Conservation (phyloP, 2,329 filamentous ascomycete genomes). For the Parafenestella ontariensis region DNA sequence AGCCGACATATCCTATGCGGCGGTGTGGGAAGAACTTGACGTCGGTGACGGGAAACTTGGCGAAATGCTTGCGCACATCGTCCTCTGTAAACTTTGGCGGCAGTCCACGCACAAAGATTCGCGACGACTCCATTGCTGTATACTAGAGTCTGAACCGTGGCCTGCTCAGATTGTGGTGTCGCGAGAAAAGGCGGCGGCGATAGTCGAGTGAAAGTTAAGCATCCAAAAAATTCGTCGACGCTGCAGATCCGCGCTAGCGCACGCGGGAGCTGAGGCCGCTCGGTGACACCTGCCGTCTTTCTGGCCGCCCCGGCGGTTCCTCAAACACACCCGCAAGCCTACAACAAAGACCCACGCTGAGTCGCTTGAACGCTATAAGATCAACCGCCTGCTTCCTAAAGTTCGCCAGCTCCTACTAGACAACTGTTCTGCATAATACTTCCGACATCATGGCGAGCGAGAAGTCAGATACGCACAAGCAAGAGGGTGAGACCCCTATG, state of each 20-base stretch:
- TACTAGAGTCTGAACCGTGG: conserved; percentile 10
- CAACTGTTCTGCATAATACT: neutral
- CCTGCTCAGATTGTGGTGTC: conserved; percentile 21
- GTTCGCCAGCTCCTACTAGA: neutral
- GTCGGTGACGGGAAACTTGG: conserved; percentile 82
- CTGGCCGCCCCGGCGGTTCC: conserved; percentile 13
- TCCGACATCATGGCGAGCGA: conserved; percentile 48
- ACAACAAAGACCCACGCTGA: conserved; percentile 23
- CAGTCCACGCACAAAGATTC: conserved; percentile 74
- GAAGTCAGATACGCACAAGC: conserved; percentile 70
- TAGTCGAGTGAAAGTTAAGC: conserved; percentile 1
- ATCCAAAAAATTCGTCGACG: conserved; percentile 16
- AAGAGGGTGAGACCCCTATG: conserved; percentile 57
- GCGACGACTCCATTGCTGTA: conserved; percentile 72
- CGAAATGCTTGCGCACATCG: conserved; percentile 89
- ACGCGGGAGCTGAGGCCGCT: conserved; percentile 4
- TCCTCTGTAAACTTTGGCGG: conserved; percentile 85
- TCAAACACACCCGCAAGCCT: conserved; percentile 20
- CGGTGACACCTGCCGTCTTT: conserved; percentile 1
- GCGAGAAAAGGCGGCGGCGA: neutral
- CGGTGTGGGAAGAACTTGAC: conserved; percentile 88
- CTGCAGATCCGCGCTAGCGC: conserved; percentile 5
- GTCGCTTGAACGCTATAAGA: conserved; percentile 11
- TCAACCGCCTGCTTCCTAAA: neutral
- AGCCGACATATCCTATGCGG: conserved; percentile 94